A percentile compares a stretch with the other conserved stretches of the same genome.
These are phyloP conservation scores for Urtica urens DNA, from an alignment of 306 rosid genomes.

Conservation along the genomic window DNA sequence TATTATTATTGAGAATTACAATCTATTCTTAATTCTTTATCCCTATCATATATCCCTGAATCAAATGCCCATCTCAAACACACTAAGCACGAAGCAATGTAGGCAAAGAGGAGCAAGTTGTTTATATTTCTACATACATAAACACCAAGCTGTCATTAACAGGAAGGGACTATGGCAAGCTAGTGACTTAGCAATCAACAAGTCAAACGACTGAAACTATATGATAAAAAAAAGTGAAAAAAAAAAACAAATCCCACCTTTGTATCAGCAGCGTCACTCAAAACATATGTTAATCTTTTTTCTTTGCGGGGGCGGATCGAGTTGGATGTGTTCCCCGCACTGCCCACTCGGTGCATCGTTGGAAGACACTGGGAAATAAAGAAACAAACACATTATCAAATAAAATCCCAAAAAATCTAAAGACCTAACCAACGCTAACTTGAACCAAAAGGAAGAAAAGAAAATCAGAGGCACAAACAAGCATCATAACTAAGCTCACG, in stretches of 20 bases:
- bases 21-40: no score
- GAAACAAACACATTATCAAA: slow-evolving; percentile 1
- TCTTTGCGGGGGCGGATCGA: slow-evolving; percentile 90
- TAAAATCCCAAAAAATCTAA: background rate
- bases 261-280: slow-evolving; percentile 67
- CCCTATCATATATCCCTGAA: no score
- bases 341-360: slow-evolving; percentile 99
- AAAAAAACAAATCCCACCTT: slow-evolving; percentile 40
- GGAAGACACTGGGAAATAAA: slow-evolving; percentile 26
- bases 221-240: slow-evolving; percentile 13
- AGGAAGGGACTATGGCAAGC: background rate
- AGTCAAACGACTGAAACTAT: background rate
- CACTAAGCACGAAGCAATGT: no score
- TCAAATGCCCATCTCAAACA: no score
- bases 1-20: no score
- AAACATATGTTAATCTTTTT: slow-evolving; percentile 82
- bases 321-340: slow-evolving; percentile 74
- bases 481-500: slow-evolving; percentile 2
- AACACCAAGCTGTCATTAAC: background rate
- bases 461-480: slow-evolving; percentile 5
- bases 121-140: background rate
- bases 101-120: no score
- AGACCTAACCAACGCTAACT: slow-evolving; percentile 4
- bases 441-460: background rate
- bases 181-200: background rate